Base-by-base conservation (phyloP, 2,329 filamentous ascomycete species). In the Colletotrichum falcatum region DNA sequence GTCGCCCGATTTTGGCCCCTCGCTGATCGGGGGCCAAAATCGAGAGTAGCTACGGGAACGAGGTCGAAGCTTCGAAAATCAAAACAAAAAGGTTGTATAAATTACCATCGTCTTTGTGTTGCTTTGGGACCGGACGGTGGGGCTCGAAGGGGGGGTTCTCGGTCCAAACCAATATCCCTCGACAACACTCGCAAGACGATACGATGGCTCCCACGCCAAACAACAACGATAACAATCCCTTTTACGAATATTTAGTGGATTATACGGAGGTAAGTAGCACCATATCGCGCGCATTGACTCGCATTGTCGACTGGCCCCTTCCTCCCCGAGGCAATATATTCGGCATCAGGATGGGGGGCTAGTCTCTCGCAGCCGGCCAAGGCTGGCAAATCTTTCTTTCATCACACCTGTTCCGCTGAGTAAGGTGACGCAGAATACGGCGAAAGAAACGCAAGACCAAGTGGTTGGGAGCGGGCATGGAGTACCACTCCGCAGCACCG, bases 171-270 rank as follows among this genome's bases (percentile, higher is more conserved):
- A 58, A 55, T 59, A 53, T 16, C 37, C 44, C 23, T 33, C 51
- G 37, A 46, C 53, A 48, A 7, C 65, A 37, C 44, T 4, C 44
- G 59, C 28, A 61, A 60, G 33, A 55, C 64, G 42, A 61, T 54
- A 67, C 54, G 53, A 71, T 71, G 68, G 59, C 58, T 26, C 46
- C 62, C 46, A 58, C 44, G 53, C 65, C 68, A n/a, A 66, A 56
- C 44, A 54, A 67, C 35, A 53, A 56, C 49, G 58, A 18, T 23
- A 55, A 48, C 64, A 54, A 20, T n/a, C 20, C 58, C 16, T 67
- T 71, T 26, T 63, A 68, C 64, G 68, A 71, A 33, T 68, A 68
- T 54, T 65, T 68, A 46, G 65, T 67, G 53, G 53, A 71, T 37
- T 53, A 68, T 20, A 53, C 59, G 28, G 64, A 71, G 54, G 68